These are phyloP conservation scores for Fusarium nodosum DNA, from an alignment of 2,329 filamentous ascomycete species.

Conservation along the genomic window DNA sequence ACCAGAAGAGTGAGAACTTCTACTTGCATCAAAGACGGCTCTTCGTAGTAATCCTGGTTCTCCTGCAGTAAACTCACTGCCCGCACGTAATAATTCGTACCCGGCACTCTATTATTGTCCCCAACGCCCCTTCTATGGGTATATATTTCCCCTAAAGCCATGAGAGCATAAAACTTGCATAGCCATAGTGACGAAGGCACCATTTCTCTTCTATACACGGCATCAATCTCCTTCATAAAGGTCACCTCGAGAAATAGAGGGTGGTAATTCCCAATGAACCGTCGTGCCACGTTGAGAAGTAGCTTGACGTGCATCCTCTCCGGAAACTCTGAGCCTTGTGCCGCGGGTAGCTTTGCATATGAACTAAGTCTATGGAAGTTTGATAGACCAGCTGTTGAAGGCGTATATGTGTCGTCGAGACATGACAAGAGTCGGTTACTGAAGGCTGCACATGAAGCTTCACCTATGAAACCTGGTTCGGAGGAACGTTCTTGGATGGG, in stretches of 20 bases:
- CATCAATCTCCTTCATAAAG: slow-evolving; percentile 55
- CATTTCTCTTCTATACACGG: slow-evolving; percentile 53
- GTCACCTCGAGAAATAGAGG: slow-evolving; percentile 54
- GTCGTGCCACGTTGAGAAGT: slow-evolving; percentile 48
- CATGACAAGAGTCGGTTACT: slow-evolving; percentile 50
- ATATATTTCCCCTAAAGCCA: slow-evolving; percentile 61
- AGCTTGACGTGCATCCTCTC: slow-evolving; percentile 52
- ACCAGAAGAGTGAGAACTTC: slow-evolving; percentile 55
- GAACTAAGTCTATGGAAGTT: slow-evolving; percentile 44
- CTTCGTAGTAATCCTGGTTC: slow-evolving; percentile 55
- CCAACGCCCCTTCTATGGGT: slow-evolving; percentile 54
- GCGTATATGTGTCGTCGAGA: slow-evolving; percentile 48
- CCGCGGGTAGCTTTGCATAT: not conserved
- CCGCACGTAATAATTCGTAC: slow-evolving; percentile 59
- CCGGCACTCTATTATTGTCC: slow-evolving; percentile 54
- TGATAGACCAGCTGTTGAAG: slow-evolving; percentile 48
- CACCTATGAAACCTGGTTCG: slow-evolving; percentile 50
- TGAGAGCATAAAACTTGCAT: slow-evolving; percentile 61
- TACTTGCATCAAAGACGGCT: slow-evolving; percentile 60
- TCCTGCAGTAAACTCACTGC: slow-evolving; percentile 57
- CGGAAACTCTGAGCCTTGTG: slow-evolving; percentile 36
- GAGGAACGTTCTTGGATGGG: slow-evolving; percentile 35
- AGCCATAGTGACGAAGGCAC: slow-evolving; percentile 52
- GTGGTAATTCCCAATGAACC: slow-evolving; percentile 53
- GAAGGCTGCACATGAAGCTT: slow-evolving; percentile 51